phyloP scores from a whole-genome alignment of 805 yeast species.

The Metschnikowia lochheadii region DNA sequence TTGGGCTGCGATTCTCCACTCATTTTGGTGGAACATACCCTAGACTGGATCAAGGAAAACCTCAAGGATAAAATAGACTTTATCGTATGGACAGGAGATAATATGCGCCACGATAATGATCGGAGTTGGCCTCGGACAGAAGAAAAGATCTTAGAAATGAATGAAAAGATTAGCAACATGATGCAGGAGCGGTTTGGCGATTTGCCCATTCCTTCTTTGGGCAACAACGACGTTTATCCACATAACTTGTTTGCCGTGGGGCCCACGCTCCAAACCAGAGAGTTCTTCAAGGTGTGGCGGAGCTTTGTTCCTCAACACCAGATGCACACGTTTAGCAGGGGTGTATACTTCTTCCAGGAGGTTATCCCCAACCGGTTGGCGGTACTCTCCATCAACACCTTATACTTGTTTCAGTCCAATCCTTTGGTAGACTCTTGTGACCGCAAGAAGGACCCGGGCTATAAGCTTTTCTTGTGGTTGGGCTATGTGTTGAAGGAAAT shows the following conservation, averaged over 20 bases:
- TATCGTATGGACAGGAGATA: conserved; percentile 90
- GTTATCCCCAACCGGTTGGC: conserved; percentile 79
- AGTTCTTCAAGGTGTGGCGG: conserved; percentile 69
- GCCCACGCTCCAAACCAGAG: conserved; percentile 83
- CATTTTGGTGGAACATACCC: conserved; percentile 54
- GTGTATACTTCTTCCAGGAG: conserved; percentile 71
- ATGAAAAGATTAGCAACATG: conserved; percentile 49
- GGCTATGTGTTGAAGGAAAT: conserved; percentile 71
- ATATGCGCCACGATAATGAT: conserved; percentile 81
- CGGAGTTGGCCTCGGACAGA: conserved; percentile 72
- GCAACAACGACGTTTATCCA: conserved; percentile 87
- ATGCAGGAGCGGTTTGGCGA: conserved; percentile 53
- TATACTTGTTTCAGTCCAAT: conserved; percentile 69
- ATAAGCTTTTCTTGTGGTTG: conserved; percentile 70
- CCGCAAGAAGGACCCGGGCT: conserved; percentile 71
- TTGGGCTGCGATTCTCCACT: conserved; percentile 77
- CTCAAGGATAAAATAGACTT: conserved; percentile 76
- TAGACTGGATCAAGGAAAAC: conserved; percentile 62
- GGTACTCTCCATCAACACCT: conserved; percentile 71
- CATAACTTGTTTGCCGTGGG: conserved; percentile 84
- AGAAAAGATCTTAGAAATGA: conserved; percentile 63
- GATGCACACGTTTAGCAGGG: conserved; percentile 66
- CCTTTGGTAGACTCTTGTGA: conserved; percentile 84
- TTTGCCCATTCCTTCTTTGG: conserved; percentile 63
- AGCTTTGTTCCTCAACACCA: conserved; percentile 73